phyloP scores from a whole-genome alignment of 1,139 yeast genomes.

The Zygoascus sp. region DNA sequence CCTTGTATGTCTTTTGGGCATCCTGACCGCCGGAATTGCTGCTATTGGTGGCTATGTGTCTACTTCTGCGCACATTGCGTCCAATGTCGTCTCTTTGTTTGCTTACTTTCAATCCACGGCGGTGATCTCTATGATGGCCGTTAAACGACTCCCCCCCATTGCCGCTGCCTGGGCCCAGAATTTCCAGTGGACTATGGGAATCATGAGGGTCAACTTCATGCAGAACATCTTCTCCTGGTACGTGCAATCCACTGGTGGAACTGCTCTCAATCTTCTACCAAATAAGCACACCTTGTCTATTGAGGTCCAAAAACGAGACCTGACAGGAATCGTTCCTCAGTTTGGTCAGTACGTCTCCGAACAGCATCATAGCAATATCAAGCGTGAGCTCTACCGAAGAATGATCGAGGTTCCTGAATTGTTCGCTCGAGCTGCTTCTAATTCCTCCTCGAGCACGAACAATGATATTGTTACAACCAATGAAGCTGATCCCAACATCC shows the following conservation, averaged over 20 bases:
- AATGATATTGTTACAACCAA: conserved; percentile 61
- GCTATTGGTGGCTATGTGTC: conserved; percentile 85
- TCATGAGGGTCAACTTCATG: conserved; percentile 73
- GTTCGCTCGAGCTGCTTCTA: conserved; percentile 22
- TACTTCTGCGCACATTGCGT: conserved; percentile 95
- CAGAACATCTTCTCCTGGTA: conserved; percentile 91
- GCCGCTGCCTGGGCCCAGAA: conserved; percentile 99
- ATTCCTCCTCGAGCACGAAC: conserved; percentile 48
- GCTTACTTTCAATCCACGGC: conserved; percentile 93
- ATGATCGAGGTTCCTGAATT: conserved; percentile 13
- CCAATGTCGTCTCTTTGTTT: conserved; percentile 88
- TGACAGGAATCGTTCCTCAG: conserved; percentile 21
- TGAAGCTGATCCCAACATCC: conserved; percentile 53
- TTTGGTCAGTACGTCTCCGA: conserved; percentile 30
- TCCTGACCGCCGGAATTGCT: conserved; percentile 78
- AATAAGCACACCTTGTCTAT: conserved; percentile 59
- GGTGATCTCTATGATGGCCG: conserved; percentile 94
- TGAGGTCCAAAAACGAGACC: conserved; percentile 55
- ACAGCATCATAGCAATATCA: conserved; percentile 15
- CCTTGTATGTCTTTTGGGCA: conserved; percentile 81
- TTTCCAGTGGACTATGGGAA: conserved; percentile 94
- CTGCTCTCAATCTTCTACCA: conserved; percentile 65
- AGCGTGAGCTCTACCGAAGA: conserved; percentile 3
- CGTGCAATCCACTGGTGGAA: conserved; percentile 93
- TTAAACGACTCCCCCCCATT: conserved; percentile 86